Evolutionary conservation across 441 rosid species (phyloP).

Genomic region (Biscutella laevigata): DNA sequence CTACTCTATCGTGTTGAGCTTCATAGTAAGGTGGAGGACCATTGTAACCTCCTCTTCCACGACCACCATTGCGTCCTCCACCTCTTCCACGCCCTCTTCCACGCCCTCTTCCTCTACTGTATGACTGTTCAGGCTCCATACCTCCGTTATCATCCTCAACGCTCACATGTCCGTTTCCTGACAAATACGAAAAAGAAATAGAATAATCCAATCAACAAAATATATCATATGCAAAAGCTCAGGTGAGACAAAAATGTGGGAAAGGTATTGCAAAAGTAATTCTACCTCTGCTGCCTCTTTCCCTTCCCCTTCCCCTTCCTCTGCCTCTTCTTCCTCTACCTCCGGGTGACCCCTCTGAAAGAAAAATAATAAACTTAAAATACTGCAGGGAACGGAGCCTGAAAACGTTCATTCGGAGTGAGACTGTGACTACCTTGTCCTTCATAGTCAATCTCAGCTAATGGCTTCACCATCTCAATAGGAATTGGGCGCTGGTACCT

Average conservation of each 20-base stretch:
- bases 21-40: constrained; percentile 32
- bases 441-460: constrained; percentile 53
- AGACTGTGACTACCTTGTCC: constrained; percentile 45
- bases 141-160: constrained; percentile 74
- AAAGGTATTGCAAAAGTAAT: neutral
- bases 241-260: neutral
- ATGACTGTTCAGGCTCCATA: constrained; percentile 51
- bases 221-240: neutral
- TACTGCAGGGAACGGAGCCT: neutral
- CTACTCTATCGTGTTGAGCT: constrained; percentile 65
- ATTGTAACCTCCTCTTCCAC: constrained; percentile 68
- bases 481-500: constrained; percentile 88
- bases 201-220: neutral
- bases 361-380: neutral
- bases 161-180: constrained; percentile 53
- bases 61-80: constrained; percentile 71
- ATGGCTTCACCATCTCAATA: constrained; percentile 63
- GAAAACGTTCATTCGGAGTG: neutral
- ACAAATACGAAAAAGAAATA: neutral
- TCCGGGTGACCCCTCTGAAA: constrained; percentile 65
- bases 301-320: too few species aligned
- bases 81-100: too few species aligned
- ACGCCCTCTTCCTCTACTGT: constrained; percentile 56
- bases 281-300: constrained; percentile 61
- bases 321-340: constrained; percentile 66